Evolutionary conservation across 2,329 filamentous ascomycete genomes (phyloP), one percentile per base, ranked within the genome.

Genomic region (Leptodontidium sp.): DNA sequence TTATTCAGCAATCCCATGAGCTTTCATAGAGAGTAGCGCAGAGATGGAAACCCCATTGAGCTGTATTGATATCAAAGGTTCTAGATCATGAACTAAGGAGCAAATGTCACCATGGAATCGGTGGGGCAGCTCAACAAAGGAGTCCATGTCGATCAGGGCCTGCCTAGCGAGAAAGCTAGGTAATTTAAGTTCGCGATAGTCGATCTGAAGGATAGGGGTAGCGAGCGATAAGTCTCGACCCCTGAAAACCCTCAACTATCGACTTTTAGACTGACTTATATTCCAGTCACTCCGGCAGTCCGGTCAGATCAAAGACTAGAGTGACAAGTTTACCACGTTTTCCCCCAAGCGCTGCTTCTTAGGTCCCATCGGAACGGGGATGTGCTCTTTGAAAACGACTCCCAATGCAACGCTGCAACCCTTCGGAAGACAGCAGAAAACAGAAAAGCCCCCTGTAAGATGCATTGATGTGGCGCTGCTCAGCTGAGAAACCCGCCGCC

Each of bases 181-280:
- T 6, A 32, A 32, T 32, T 32, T 32, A 32, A 32, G 29, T 32
- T 32, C 29, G 29, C 9, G 50, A 55, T 55, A 55, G 52, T 12
- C 4, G 52, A 55, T 55, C 52, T 24, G 5, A 2, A 40, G 29
- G 52, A 55, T 43, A 59, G 57, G 57, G 57, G 57, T 59, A 59
- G 57, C 38, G 57, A 59, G 38, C 38, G 57, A 59, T 40, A 45
- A 8, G 21, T 24, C 57, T 43, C 21, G n/a, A 43, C 9, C 35
- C 38, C 35, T 40, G 57, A 15, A 32, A 32, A 32, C 29, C 6
- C 3, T 32, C 29, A 32, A 32, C 3, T 32, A 4, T 4, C 6
- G 29, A 6, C 21, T 21, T 1, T 21, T 21, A 21, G 21, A 21
- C 21, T 21, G 21, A 21, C 21, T 21, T 21, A 21, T 21, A 21